Evolutionary conservation across 2,329 filamentous ascomycete species (phyloP).

Genomic region (Blastomyces parvus): DNA sequence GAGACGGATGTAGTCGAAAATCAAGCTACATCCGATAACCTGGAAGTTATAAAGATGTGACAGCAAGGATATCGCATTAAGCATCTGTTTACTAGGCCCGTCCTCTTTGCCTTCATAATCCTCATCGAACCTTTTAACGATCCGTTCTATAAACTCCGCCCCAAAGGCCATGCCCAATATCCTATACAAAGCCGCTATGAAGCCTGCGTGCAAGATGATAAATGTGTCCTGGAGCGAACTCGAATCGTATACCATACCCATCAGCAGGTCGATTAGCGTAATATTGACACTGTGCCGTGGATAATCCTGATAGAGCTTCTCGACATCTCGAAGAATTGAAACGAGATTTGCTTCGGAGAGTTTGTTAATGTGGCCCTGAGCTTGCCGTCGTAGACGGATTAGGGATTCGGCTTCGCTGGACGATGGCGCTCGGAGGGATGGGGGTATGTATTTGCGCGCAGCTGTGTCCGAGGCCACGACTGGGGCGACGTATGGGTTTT

Average conservation of each 20-base stretch:
- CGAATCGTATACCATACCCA: conserved; percentile 69
- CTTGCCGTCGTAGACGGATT: conserved; percentile 62
- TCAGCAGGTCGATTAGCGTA: conserved; percentile 64
- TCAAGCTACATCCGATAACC: conserved; percentile 67
- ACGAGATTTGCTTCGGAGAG: conserved; percentile 84
- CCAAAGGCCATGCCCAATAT: conserved; percentile 82
- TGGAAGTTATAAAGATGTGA: conserved; percentile 89
- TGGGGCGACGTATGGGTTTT: conserved; percentile 86
- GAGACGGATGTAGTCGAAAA: conserved; percentile 83
- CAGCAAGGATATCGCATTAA: conserved; percentile 73
- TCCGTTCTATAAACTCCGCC: conserved; percentile 69
- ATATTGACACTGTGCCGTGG: conserved; percentile 83
- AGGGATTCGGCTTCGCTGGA: conserved; percentile 58
- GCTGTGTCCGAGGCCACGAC: conserved; percentile 25
- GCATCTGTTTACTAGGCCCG: conserved; percentile 44
- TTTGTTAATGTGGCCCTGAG: conserved; percentile 84
- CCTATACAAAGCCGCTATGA: conserved; percentile 79
- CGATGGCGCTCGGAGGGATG: conserved; percentile 60
- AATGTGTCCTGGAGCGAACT: conserved; percentile 78
- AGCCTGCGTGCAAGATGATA: conserved; percentile 80
- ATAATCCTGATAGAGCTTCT: conserved; percentile 72
- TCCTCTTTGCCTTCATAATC: conserved; percentile 43
- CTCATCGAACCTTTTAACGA: conserved; percentile 65
- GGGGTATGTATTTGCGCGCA: conserved; percentile 72
- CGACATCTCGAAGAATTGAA: conserved; percentile 71